Percentiles rank a stretch among this genome's conserved stretches.
Evolutionary conservation across 2,329 filamentous ascomycete genomes (phyloP).

Genomic region (Talaromyces sp.): DNA sequence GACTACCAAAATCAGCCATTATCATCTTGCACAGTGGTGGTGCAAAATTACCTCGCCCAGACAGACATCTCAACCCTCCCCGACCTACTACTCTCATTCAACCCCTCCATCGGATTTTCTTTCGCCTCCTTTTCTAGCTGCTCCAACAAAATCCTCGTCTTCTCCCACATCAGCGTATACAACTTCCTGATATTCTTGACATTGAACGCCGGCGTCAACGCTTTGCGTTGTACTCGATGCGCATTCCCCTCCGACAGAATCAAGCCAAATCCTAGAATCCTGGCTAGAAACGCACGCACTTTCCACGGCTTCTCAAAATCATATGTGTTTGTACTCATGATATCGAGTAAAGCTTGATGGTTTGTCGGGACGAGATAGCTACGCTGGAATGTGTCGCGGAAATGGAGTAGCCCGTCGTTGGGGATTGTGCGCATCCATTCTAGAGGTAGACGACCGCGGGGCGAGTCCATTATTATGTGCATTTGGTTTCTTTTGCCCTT

Average conservation of each 20-base stretch:
- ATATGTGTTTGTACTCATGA: slow-evolving; percentile 54
- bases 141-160: slow-evolving; percentile 36
- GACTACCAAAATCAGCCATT: slow-evolving; percentile 26
- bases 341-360: slow-evolving; percentile 48
- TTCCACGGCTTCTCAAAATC: slow-evolving; percentile 54
- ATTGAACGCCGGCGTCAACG: slow-evolving; percentile 39
- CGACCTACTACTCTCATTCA: slow-evolving; percentile 22
- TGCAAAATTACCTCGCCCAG: slow-evolving; percentile 22
- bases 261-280: slow-evolving; percentile 53
- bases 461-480: slow-evolving; percentile 35
- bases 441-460: slow-evolving; percentile 32
- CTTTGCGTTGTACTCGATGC: slow-evolving; percentile 49
- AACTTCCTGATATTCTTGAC: slow-evolving; percentile 38
- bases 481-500: slow-evolving; percentile 31
- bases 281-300: slow-evolving; percentile 46
- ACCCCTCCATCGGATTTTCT: slow-evolving; percentile 31
- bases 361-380: slow-evolving; percentile 34
- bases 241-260: slow-evolving; percentile 52
- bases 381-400: slow-evolving; percentile 49
- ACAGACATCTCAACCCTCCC: slow-evolving; percentile 36
- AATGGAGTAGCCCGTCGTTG: slow-evolving; percentile 57
- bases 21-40: no score
- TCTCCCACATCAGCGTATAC: slow-evolving; percentile 40
- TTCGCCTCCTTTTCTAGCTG: slow-evolving; percentile 34
- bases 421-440: slow-evolving; percentile 54